Conservation (phyloP, 2,329 filamentous ascomycete genomes). For the Aspergillus pseudoviridinutans region DNA sequence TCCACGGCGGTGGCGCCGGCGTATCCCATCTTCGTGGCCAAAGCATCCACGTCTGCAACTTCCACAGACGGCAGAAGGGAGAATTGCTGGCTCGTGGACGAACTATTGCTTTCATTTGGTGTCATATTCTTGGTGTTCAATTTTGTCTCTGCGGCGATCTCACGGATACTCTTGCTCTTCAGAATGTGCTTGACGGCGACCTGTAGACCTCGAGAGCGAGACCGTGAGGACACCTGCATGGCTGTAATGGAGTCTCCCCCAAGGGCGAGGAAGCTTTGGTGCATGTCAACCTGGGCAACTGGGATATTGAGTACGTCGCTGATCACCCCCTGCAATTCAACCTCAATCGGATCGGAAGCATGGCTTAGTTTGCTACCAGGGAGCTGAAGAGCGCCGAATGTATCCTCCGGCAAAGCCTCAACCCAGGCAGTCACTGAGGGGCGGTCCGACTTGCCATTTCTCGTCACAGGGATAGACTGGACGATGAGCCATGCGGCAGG, state of each 20-base stretch:
- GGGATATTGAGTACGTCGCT: conserved; percentile 6
- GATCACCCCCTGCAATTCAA: conserved; percentile 2
- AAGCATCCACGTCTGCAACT: conserved; percentile 1
- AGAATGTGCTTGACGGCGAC: conserved; percentile 18
- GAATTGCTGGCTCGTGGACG: neutral
- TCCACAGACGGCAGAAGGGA: neutral
- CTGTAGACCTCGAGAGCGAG: conserved; percentile 11
- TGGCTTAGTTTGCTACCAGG: neutral
- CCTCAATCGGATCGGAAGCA: neutral
- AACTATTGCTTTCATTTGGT: neutral
- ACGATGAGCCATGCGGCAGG: conserved; percentile 8
- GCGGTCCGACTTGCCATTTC: conserved; percentile 8
- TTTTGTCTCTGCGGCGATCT: conserved; percentile 1
- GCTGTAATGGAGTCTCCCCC: conserved; percentile 6
- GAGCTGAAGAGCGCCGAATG: neutral
- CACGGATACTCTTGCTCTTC: conserved; percentile 8
- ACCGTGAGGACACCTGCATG: conserved; percentile 8
- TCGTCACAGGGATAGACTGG: conserved; percentile 6
- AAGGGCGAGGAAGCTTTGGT: neutral
- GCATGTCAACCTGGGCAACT: neutral
- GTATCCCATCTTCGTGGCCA: neutral
- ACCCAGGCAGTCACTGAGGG: conserved; percentile 6
- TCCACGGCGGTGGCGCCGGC: conserved; percentile 5
- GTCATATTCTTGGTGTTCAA: neutral
- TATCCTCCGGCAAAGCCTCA: neutral